A percentile compares a stretch with the other conserved stretches of the same genome.
phyloP scores from a whole-genome alignment of 2,329 filamentous ascomycete species.

The Teratosphaeria nubilosa region DNA sequence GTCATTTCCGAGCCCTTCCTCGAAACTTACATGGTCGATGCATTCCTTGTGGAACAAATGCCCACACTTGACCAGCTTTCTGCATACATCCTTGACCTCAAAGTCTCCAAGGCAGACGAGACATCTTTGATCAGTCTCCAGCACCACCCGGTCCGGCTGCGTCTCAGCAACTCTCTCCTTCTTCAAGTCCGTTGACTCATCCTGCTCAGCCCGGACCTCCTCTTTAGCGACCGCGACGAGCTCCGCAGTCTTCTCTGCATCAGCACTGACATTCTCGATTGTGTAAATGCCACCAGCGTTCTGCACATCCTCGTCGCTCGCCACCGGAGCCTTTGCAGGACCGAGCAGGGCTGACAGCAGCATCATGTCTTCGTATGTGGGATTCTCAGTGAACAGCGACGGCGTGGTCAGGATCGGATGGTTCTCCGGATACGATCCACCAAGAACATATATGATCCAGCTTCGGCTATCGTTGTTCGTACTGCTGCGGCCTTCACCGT shows the following conservation, averaged over 20 bases:
- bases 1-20: neutral
- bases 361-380: slow-evolving; percentile 65
- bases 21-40: slow-evolving; percentile 52
- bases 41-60: slow-evolving; percentile 60
- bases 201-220: neutral
- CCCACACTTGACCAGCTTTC: slow-evolving; percentile 52
- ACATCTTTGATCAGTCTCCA: slow-evolving; percentile 43
- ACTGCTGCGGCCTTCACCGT: slow-evolving; percentile 22
- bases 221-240: slow-evolving; percentile 26
- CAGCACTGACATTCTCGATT: slow-evolving; percentile 29
- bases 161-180: neutral
- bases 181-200: neutral
- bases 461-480: slow-evolving; percentile 44
- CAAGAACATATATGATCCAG: slow-evolving; percentile 64
- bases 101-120: slow-evolving; percentile 59
- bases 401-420: slow-evolving; percentile 61
- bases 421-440: slow-evolving; percentile 59
- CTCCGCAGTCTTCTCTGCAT: slow-evolving; percentile 16
- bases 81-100: slow-evolving; percentile 49
- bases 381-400: slow-evolving; percentile 59
- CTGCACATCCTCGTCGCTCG: slow-evolving; percentile 53
- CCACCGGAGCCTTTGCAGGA: slow-evolving; percentile 59
- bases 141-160: slow-evolving; percentile 15
- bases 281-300: slow-evolving; percentile 52
- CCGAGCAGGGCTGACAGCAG: slow-evolving; percentile 56